Conservation (phyloP, 139 green algal species). For the Coelastrella sp. region DNA sequence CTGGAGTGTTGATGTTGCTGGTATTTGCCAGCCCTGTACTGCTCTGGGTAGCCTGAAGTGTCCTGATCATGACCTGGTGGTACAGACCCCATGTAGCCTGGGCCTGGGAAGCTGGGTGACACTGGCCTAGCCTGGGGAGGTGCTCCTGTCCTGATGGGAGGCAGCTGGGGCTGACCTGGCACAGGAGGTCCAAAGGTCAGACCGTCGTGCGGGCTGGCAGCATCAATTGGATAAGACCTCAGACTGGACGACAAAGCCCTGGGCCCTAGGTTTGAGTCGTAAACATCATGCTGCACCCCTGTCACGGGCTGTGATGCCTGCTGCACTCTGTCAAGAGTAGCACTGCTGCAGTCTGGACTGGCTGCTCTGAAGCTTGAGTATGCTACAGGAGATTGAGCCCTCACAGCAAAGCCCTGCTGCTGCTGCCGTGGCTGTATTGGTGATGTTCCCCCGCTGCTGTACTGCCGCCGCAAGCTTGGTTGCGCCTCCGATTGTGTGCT, state of each 20-base stretch:
- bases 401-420: background rate
- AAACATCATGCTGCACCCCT: too few relatives aligned
- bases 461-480: conserved; percentile 11
- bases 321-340: background rate
- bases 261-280: too few relatives aligned
- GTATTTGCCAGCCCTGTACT: background rate
- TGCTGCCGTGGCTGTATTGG: background rate
- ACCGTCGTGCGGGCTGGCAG: background rate
- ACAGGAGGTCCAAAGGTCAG: background rate
- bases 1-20: background rate
- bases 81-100: background rate
- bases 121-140: background rate
- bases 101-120: background rate
- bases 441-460: background rate
- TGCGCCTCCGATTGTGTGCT: background rate
- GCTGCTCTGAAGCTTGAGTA: too few relatives aligned
- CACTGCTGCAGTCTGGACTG: too few relatives aligned
- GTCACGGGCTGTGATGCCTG: background rate
- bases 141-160: background rate
- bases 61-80: background rate
- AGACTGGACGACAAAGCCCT: too few relatives aligned
- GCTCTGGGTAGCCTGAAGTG: background rate
- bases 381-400: too few relatives aligned
- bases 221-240: too few relatives aligned
- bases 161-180: background rate